Evolutionary conservation across 2,329 filamentous ascomycete species (phyloP).

Genomic region (Exophiala spinifera): DNA sequence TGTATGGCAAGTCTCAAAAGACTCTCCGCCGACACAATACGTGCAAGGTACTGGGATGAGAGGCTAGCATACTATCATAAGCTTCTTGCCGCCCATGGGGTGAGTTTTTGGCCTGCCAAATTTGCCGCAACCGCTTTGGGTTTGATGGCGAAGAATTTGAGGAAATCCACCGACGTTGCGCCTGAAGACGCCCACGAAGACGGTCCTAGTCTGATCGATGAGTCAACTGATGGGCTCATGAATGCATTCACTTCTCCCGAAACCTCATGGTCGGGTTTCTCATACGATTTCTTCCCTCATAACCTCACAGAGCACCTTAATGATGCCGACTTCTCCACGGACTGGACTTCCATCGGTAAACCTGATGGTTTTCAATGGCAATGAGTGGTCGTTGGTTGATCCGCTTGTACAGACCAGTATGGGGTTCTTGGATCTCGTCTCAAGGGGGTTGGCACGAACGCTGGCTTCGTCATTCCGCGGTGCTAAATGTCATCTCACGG

Average conservation of each 20-base stretch:
- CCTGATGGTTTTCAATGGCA: slow-evolving; percentile 11
- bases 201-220: no score
- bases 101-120: slow-evolving; percentile 17
- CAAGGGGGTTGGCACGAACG: no score
- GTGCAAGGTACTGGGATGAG: slow-evolving; percentile 14
- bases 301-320: slow-evolving; percentile 11
- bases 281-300: slow-evolving; percentile 19
- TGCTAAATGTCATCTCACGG: slow-evolving; percentile 6
- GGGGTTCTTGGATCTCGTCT: no score
- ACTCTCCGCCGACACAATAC: slow-evolving; percentile 8
- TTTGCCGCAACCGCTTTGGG: slow-evolving; percentile 14
- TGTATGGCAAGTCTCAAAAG: slow-evolving; percentile 19
- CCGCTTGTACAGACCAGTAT: no score
- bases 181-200: neutral
- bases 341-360: slow-evolving; percentile 2
- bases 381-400: neutral
- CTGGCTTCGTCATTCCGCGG: slow-evolving; percentile 5
- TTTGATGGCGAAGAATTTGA: slow-evolving; percentile 18
- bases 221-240: neutral
- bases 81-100: slow-evolving; percentile 10
- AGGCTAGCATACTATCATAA: slow-evolving; percentile 12
- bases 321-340: slow-evolving; percentile 9
- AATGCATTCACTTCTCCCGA: slow-evolving; percentile 11
- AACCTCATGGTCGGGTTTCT: slow-evolving; percentile 13
- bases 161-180: slow-evolving; percentile 7